Evolutionary conservation across 169 alveolate species (phyloP).

Genomic region (Plasmodium knowlesi): DNA sequence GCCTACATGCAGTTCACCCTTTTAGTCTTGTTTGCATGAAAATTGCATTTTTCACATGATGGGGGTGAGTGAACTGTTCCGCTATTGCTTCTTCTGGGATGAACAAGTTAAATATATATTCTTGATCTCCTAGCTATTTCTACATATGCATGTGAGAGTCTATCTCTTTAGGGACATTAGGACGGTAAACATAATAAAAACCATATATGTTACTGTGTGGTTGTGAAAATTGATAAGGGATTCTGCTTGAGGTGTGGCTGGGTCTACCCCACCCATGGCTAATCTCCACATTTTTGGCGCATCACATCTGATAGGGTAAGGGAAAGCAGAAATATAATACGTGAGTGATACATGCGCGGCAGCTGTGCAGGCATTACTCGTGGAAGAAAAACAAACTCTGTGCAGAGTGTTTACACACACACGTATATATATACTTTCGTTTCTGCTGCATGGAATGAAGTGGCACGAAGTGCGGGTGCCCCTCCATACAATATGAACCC

Average conservation of each 20-base stretch:
- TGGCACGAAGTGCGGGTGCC: background rate
- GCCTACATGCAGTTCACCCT: background rate
- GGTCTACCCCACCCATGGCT: constrained; percentile 88
- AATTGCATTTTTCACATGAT: background rate
- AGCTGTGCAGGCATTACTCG: background rate
- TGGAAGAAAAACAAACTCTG: background rate
- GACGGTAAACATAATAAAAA: constrained; percentile 86
- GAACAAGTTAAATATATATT: constrained; percentile 29
- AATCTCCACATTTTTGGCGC: constrained; percentile 88
- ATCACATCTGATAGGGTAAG: constrained; percentile 79
- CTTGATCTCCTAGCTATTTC: constrained; percentile 38
- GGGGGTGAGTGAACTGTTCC: background rate
- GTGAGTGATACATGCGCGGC: background rate
- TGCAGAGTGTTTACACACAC: background rate
- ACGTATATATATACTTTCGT: background rate
- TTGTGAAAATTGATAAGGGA: constrained; percentile 87
- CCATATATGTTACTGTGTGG: constrained; percentile 89
- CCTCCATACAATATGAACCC: background rate
- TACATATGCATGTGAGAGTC: background rate
- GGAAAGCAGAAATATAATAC: constrained; percentile 5
- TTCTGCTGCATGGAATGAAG: background rate
- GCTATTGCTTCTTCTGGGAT: background rate
- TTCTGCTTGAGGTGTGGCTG: constrained; percentile 90
- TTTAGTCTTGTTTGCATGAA: background rate
- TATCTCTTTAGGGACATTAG: constrained; percentile 81